Percentiles rank a stretch among this genome's conserved stretches.
Evolutionary conservation across 345 rosid species (phyloP).

Genomic region (Arabidopsis suecica): DNA sequence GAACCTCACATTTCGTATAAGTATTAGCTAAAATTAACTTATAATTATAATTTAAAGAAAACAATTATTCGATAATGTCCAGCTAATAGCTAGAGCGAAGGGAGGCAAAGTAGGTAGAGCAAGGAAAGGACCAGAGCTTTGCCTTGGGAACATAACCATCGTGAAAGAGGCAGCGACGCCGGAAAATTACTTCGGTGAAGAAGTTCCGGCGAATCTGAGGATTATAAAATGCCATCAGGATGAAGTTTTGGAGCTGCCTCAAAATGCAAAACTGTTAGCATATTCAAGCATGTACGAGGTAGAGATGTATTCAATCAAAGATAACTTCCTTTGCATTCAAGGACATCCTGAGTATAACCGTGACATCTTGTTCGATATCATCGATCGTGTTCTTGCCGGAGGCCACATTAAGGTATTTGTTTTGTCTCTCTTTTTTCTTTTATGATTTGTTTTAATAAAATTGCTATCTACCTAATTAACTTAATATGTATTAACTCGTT

Average conservation of each 20-base stretch:
- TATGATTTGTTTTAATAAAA: background rate
- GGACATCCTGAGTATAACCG: conserved; percentile 92
- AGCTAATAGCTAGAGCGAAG: conserved; percentile 77
- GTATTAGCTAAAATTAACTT: background rate
- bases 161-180: conserved; percentile 50
- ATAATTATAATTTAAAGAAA: background rate
- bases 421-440: background rate
- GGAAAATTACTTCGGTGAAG: conserved; percentile 45
- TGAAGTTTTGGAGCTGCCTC: conserved; percentile 81
- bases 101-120: conserved; percentile 81
- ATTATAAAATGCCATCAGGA: conserved; percentile 82
- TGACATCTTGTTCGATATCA: conserved; percentile 66
- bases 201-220: conserved; percentile 51
- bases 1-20: background rate
- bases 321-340: conserved; percentile 75
- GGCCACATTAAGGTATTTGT: conserved; percentile 58
- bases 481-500: background rate
- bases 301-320: conserved; percentile 65
- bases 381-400: conserved; percentile 66
- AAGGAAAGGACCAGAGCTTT: conserved; percentile 72
- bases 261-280: conserved; percentile 68
- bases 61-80: conserved; percentile 1
- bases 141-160: conserved; percentile 65
- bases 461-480: background rate
- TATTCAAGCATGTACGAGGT: conserved; percentile 79